These are phyloP conservation scores for Neopestalotiopsis sp. DNA, from an alignment of 2,329 filamentous ascomycete species.

Conservation along the genomic window DNA sequence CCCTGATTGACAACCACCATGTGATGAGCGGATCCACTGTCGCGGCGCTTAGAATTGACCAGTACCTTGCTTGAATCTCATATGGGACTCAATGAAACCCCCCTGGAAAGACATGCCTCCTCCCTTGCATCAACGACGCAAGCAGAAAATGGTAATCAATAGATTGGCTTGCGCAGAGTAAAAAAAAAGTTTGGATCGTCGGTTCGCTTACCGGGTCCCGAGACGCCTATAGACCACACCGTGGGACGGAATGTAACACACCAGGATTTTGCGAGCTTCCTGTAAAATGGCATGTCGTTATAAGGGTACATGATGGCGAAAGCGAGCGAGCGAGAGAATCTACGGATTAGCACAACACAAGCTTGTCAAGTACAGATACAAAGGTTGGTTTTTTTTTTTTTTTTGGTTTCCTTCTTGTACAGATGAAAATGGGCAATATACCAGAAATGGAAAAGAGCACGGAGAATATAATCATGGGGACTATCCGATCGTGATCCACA, in stretches of 20 bases:
- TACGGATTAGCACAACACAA: background rate
- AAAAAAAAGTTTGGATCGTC: background rate
- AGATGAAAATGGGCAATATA: background rate
- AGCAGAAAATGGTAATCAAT: background rate
- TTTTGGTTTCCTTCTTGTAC: background rate
- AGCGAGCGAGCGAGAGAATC: background rate
- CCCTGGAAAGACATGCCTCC: background rate
- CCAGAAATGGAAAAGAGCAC: background rate
- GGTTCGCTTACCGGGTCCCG: background rate
- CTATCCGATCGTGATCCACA: background rate
- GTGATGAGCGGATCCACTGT: background rate
- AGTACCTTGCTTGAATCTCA: background rate
- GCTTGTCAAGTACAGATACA: background rate
- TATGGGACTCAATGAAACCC: background rate
- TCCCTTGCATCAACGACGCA: background rate
- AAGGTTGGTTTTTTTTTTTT: background rate
- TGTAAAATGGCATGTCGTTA: background rate
- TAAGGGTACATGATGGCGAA: background rate
- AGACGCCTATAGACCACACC: background rate
- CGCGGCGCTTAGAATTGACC: background rate
- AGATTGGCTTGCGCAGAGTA: too few relatives aligned
- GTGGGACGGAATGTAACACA: background rate
- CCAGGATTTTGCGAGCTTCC: background rate
- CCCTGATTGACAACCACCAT: background rate
- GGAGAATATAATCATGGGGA: too few relatives aligned